phyloP scores from a whole-genome alignment of 208 protist genomes.

The Naegleria gruberi region DNA sequence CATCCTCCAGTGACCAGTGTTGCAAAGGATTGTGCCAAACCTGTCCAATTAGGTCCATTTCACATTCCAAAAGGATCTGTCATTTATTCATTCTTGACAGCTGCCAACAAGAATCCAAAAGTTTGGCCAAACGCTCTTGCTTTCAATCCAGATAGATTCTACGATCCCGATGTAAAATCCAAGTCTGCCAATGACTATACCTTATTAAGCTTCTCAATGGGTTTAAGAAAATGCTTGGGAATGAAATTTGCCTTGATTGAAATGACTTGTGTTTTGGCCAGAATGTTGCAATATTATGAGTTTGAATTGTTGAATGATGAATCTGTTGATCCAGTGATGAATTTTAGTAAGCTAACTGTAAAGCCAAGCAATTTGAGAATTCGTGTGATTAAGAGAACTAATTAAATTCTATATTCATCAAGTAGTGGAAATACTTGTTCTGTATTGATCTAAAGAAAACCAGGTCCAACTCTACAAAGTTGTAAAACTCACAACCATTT shows the following conservation, averaged over 20 bases:
- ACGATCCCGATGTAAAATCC: neutral
- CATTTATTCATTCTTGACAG: neutral
- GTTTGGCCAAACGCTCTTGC: neutral
- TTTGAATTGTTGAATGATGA: conserved; percentile 5
- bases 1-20: neutral
- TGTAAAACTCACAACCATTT: too few relatives aligned
- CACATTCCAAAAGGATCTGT: neutral
- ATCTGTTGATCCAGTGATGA: neutral
- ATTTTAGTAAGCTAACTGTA: neutral
- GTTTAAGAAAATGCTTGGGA: neutral
- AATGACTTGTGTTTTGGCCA: neutral
- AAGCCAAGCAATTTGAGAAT: neutral
- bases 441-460: too few relatives aligned
- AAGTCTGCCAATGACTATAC: neutral
- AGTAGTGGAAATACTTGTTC: too few relatives aligned
- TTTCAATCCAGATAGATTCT: neutral
- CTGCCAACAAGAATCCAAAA: neutral
- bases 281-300: neutral
- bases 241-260: neutral
- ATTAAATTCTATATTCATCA: too few relatives aligned
- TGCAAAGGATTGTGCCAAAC: neutral
- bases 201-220: neutral
- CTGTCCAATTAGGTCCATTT: neutral
- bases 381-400: too few relatives aligned
- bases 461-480: too few relatives aligned